Conservation (phyloP, 73 alveolate species). For the Symbiodinium pilosum region DNA sequence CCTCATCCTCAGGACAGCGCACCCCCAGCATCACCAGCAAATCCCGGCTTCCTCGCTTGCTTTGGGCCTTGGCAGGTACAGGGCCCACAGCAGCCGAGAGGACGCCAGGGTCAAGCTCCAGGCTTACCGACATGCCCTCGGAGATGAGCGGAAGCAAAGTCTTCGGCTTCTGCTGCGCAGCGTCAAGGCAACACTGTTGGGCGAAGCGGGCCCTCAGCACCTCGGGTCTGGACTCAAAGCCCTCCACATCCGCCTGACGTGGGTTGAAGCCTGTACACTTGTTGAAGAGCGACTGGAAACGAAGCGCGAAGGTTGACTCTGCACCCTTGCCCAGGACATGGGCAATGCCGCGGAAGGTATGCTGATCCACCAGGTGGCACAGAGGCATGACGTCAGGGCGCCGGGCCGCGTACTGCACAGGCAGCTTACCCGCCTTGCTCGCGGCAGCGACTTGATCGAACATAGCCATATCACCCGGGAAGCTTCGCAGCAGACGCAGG, state of each 20-base stretch:
- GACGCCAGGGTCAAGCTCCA: slow-evolving; percentile 80
- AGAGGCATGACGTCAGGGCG: slow-evolving; percentile 68
- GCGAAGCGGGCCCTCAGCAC: slow-evolving; percentile 70
- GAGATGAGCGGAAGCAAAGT: slow-evolving; percentile 34
- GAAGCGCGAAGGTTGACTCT: slow-evolving; percentile 37
- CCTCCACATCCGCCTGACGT: slow-evolving; percentile 9
- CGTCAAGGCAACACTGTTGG: slow-evolving; percentile 22
- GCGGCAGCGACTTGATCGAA: slow-evolving; percentile 24
- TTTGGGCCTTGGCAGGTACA: neutral
- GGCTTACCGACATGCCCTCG: slow-evolving; percentile 18
- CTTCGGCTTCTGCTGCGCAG: slow-evolving; percentile 34
- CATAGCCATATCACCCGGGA: slow-evolving; percentile 70
- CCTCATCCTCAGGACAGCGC: slow-evolving; percentile 87
- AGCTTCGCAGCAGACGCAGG: slow-evolving; percentile 37
- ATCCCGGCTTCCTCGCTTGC: slow-evolving; percentile 43
- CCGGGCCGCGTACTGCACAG: neutral
- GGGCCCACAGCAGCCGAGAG: slow-evolving; percentile 87
- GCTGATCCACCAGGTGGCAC: slow-evolving; percentile 88
- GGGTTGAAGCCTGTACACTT: slow-evolving; percentile 84
- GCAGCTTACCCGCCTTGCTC: neutral
- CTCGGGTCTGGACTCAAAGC: slow-evolving; percentile 21
- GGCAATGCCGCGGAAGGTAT: slow-evolving; percentile 7
- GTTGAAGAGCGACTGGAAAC: slow-evolving; percentile 50
- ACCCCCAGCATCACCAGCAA: slow-evolving; percentile 58
- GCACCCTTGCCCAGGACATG: slow-evolving; percentile 46